Evolutionary conservation across 305 asterid genomes (phyloP), one percentile per base, ranked within the genome.

Genomic region (Fraxinus platypoda): DNA sequence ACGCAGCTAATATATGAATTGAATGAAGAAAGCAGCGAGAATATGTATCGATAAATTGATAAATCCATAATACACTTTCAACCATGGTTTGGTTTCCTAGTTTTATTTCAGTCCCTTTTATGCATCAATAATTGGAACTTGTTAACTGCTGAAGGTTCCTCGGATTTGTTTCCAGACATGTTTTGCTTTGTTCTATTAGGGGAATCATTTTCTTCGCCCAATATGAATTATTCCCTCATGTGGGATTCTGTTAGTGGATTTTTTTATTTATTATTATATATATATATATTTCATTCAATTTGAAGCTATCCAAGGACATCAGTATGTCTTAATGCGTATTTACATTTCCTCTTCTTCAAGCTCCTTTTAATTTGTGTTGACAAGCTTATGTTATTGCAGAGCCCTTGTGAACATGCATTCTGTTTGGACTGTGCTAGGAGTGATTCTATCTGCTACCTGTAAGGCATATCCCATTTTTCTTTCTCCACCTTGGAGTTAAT

Each of bases 381-480:
- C 43, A 28, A 78, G 46, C 85, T 79, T 82, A 38, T 81, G 77
- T 84, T 76, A 76, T 86, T 91, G 93, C 98, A 96, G 98, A 97
- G 87, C 89, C 99, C 98, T 74, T 94, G 99, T 78, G 97, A 92
- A 77, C 99, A 97, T 88, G 92, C 90, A 66, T 92, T 94, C 91
- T 94, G 98, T 88, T 86, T 96, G 95, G 99, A 94, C 86, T 94
- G 98, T 86, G 92, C 98, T 30, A 87, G 98, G 90, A 94, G 92
- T 76, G 97, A 94, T 83, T 92, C 98, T 77, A 91, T 94, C 73
- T 97, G 99, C 87, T 90, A 90, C 88, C 93, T 97, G 99, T 94
- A 96, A 90, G 97, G 4, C 79, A 76, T 79, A 78, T 54, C 38
- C 68, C 25, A 62, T 76, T 74, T 85, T 70, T 81, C 30, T 38